Evolutionary conservation across 768 basidiomycete genomes (phyloP).

Genomic region (Tylopilus rubrobrunneus): DNA sequence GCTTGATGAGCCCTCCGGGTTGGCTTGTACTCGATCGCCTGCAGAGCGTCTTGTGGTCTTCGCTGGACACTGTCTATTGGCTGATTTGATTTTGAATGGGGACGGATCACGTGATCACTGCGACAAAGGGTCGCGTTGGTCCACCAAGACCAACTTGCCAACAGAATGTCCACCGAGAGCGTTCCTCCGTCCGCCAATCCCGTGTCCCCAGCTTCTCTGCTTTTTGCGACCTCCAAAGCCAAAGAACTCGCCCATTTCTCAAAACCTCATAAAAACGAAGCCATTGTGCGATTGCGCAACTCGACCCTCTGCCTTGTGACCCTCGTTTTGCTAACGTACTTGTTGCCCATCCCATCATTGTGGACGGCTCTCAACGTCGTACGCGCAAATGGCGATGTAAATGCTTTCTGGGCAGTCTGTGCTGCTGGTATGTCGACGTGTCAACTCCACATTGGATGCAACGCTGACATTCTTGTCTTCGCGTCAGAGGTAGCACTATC

Average conservation of each 20-base stretch:
- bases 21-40: too few relatives aligned
- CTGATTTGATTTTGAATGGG: too few relatives aligned
- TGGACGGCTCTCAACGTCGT: constrained; percentile 35
- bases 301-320: constrained; percentile 32
- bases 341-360: constrained; percentile 36
- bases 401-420: constrained; percentile 23
- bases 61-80: too few relatives aligned
- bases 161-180: constrained; percentile 13
- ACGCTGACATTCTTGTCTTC: not conserved
- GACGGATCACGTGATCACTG: not conserved
- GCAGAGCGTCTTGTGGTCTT: too few relatives aligned
- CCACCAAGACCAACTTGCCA: not conserved
- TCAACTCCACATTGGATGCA: not conserved
- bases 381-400: constrained; percentile 8
- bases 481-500: constrained; percentile 29
- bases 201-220: constrained; percentile 21
- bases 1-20: too few relatives aligned
- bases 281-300: constrained; percentile 37
- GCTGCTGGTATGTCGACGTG: constrained; percentile 26
- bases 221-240: constrained; percentile 22
- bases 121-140: not conserved
- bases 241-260: constrained; percentile 21
- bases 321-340: constrained; percentile 33
- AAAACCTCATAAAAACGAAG: constrained; percentile 37
- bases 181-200: not conserved